Base-by-base conservation (phyloP, 169 alveolate species). In the Eimeria falciformis region DNA sequence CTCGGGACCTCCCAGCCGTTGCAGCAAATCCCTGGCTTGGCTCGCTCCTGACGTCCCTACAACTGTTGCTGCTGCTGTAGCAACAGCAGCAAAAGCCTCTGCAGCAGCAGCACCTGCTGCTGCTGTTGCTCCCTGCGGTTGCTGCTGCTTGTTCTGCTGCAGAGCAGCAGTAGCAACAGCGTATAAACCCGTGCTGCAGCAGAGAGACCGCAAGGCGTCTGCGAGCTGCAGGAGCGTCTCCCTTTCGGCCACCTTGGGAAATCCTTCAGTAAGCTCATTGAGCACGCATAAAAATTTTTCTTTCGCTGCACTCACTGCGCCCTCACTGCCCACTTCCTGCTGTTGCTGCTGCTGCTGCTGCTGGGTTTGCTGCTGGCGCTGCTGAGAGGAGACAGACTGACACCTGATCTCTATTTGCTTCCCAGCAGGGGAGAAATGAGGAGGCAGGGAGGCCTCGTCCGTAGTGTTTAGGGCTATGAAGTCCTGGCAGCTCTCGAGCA, bases 121-220 rank as follows among this genome's bases (percentile, higher is more conserved):
- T 46, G 45, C 86, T 5, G 47, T 27, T 77, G 65, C 86, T 25
- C 45, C 46, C 71, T 58, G 33, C 1, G 33, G 33, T 40, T 55
- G 90, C 75, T 81, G 77, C 55, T 97, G 96, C 94, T 97, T 23
- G 6, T 81, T 73, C 90, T 25, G 56, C 37, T 81, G 69, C 68
- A 77, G 68, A 12, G 43, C 68, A n/a, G 14, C 68, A 47, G 86
- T 68, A 47, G 86, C 86, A 77, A 77, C 45, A 4, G 69, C 86
- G 27, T 77, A 53, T 68, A 77, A 68, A 43, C 86, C 86, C 5
- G 86, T 77, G 86, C 58, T 46, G 46, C 33, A 27, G 45, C 86
- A 77, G 21, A 77, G 68, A 47, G 86, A 77, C 11, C 23, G 4
- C 46, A 77, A 25, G 65, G 86, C 86, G 69, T 47, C 86, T 46